A percentile compares a stretch with the other conserved stretches of the same genome.
phyloP scores from a whole-genome alignment of 1,284 basidiomycete species.

The Cryptococcus jaspeensis region DNA sequence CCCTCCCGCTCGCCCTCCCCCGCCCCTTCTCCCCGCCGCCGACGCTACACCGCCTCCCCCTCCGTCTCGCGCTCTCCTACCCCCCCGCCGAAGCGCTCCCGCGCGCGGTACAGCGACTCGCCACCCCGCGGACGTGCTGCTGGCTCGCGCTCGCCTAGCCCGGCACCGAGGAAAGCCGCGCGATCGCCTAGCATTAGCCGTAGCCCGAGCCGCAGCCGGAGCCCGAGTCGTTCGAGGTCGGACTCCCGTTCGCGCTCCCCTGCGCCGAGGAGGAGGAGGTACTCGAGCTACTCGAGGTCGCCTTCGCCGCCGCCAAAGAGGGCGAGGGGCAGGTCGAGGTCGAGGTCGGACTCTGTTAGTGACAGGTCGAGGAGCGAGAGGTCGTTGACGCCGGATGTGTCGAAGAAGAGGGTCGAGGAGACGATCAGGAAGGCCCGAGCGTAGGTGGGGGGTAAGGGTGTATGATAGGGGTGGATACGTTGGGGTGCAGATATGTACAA shows the following conservation, averaged over 20 bases:
- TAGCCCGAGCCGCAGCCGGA: background rate
- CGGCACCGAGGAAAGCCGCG: constrained; percentile 7
- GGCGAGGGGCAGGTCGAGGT: constrained; percentile 7
- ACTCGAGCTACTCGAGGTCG: background rate
- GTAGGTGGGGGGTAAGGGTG: too few species aligned
- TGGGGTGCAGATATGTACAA: constrained; percentile 8
- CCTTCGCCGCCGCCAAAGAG: constrained; percentile 20
- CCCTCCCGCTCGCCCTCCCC: constrained; percentile 11
- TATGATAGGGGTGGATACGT: constrained; percentile 1
- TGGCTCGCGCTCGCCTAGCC: constrained; percentile 7
- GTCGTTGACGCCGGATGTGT: constrained; percentile 29
- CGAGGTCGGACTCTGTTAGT: constrained; percentile 12
- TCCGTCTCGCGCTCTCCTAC: constrained; percentile 6
- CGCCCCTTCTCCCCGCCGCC: constrained; percentile 1
- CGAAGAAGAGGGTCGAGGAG: constrained; percentile 22
- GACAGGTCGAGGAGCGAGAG: constrained; percentile 28
- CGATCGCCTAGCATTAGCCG: background rate
- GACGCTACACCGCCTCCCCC: constrained; percentile 10
- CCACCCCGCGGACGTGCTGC: constrained; percentile 9
- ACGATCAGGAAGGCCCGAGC: background rate
- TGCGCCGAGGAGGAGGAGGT: background rate
- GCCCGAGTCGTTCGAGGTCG: constrained; percentile 1
- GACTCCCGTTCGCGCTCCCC: background rate
- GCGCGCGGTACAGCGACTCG: constrained; percentile 1
- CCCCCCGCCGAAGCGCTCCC: constrained; percentile 1